These are phyloP conservation scores for Hammondia hammondi DNA, from an alignment of 169 alveolate genomes.

Conservation along the genomic window DNA sequence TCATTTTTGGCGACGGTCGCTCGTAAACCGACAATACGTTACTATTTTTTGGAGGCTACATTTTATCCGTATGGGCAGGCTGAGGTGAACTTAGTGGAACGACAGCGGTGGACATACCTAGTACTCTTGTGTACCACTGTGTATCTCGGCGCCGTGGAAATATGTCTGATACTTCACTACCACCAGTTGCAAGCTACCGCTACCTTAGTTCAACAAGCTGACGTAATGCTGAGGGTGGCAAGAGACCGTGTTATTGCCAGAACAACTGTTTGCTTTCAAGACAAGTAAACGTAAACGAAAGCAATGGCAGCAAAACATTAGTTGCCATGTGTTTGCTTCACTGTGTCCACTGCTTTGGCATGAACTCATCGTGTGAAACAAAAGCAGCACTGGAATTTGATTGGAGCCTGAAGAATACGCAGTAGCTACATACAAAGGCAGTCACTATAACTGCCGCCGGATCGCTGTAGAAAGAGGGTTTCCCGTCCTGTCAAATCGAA, in stretches of 20 bases:
- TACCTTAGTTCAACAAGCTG: not conserved
- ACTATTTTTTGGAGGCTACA: not conserved
- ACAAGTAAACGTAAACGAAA: too few species aligned
- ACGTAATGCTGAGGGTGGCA: not conserved
- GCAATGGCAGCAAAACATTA: too few species aligned
- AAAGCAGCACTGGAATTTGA: not conserved
- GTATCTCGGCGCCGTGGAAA: not conserved
- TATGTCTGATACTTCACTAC: slow-evolving; percentile 14
- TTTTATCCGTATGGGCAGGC: not conserved
- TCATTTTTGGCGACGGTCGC: not conserved
- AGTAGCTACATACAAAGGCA: not conserved
- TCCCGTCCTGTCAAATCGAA: not conserved
- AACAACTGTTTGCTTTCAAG: not conserved
- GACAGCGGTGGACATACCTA: not conserved
- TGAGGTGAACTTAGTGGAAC: not conserved
- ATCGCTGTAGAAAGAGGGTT: too few species aligned
- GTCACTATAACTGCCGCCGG: too few species aligned
- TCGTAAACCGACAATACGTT: not conserved
- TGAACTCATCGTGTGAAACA: too few species aligned
- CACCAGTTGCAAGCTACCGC: not conserved
- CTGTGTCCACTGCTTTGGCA: too few species aligned
- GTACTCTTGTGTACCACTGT: not conserved
- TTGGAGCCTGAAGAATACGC: not conserved
- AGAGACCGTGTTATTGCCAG: not conserved
- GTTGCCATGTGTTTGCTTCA: too few species aligned